Percentiles rank a stretch among this genome's conserved stretches.
Evolutionary conservation across 768 basidiomycete species (phyloP).

Genomic region (Chiua virens): DNA sequence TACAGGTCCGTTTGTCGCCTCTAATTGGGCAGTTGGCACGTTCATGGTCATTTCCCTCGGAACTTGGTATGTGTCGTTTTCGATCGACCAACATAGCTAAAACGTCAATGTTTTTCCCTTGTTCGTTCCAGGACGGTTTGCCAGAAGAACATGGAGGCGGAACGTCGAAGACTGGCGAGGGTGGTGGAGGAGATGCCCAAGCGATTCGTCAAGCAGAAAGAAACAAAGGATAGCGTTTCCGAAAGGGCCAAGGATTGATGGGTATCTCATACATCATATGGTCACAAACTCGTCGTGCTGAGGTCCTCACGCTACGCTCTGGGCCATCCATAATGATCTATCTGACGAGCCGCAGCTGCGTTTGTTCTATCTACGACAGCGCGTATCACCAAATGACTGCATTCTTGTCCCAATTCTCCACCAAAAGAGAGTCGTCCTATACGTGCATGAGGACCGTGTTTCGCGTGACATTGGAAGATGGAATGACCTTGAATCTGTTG

Average conservation of each 20-base stretch:
- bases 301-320: no score
- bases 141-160: slow-evolving; percentile 52
- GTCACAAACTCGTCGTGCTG: no score
- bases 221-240: slow-evolving; percentile 28
- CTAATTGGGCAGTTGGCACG: slow-evolving; percentile 78
- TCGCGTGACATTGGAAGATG: no score
- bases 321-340: no score
- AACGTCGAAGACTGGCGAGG: slow-evolving; percentile 53
- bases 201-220: slow-evolving; percentile 47
- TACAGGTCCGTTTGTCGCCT: slow-evolving; percentile 59
- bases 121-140: slow-evolving; percentile 56
- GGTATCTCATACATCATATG: background rate
- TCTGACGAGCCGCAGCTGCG: background rate
- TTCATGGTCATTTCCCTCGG: slow-evolving; percentile 66
- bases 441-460: background rate
- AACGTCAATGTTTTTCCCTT: background rate
- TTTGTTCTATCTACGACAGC: slow-evolving; percentile 1
- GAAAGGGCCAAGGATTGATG: slow-evolving; percentile 4
- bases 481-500: slow-evolving; percentile 57
- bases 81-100: slow-evolving; percentile 2
- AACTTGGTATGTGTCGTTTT: slow-evolving; percentile 55
- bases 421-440: slow-evolving; percentile 64
- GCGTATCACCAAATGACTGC: slow-evolving; percentile 52
- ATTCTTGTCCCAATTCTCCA: slow-evolving; percentile 72
- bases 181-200: slow-evolving; percentile 64